Evolutionary conservation across 2,329 filamentous ascomycete genomes (phyloP), one percentile per base, ranked within the genome.

Genomic region (Cytospora paraplurivora): DNA sequence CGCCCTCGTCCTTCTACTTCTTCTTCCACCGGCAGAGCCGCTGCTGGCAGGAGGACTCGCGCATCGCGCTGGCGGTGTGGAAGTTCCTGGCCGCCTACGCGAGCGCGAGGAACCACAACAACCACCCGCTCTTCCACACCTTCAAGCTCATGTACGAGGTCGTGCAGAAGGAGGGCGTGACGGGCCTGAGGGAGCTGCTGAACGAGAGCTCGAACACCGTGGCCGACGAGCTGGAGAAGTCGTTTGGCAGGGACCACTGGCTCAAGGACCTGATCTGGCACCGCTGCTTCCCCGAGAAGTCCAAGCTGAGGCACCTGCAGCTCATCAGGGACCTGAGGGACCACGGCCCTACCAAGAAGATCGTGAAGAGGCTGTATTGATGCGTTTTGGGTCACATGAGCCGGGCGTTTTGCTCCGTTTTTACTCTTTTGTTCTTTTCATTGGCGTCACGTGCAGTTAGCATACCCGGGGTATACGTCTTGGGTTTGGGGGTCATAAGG

Each of bases 91-190:
- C 60, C 6, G 60, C 60, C 7, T 62, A 62, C 49, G 60, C 60
- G 1, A 52, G 47, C 47, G 49, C 60, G 5, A 11, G 49, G 6
- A 49, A 62, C 55, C 55, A 62, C 37, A 57, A 62, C 53, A 62
- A 62, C 60, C 60, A 62, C 60, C 60, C 60, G 60, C 55, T 62
- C 13, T 62, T 62, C 49, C 54, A 62, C 60, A 58, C 60, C 10
- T 62, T 62, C 55, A 62, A 62, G 55, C 49, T 62, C 12, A 62
- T 62, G 60, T 62, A 62, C 55, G 60, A 62, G 60, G 60, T 62
- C 54, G 53, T 62, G 19, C 60, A 62, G 55, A 62, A 62, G 55
- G 60, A 62, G 11, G 60, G 60, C 2, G 60, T 59, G 3, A 13
- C 54, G 7, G 60, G 60, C 8, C 55, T 62, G 37, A 17, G 60